Evolutionary conservation across 257 asterid species (phyloP), one percentile per base, ranked within the genome.

Genomic region (Solanum tarijense): DNA sequence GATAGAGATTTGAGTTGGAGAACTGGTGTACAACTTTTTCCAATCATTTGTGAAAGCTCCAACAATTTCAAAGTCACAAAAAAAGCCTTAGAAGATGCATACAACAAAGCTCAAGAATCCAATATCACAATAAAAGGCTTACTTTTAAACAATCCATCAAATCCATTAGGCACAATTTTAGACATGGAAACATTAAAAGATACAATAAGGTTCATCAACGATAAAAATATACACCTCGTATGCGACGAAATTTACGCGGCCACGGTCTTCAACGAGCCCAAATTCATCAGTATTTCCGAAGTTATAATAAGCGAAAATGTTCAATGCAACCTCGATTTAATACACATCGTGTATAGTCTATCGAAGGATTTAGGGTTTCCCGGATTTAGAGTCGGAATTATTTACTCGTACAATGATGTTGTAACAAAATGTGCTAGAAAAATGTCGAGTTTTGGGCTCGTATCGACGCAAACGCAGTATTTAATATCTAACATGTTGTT

Each of bases 1-100:
- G 89, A 81, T 27, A 78, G 89, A 87, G 89, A 87, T 66, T 87
- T 87, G 83, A 87, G 79, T 21, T 87, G 89, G 89, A 27, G 89
- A 87, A 87, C 87, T 6, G 48, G 89, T 14, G 83, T 81, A 23
- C 72, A 81, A 38, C 87, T 87, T 65, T 62, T 65, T 29, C 89
- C 86, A 3, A 81, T 87, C 4, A 52, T 39, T 39, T 81, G 87
- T 73, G 87, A 81, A 34, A 87, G 89, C 18, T 35, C 71, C 9
- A 87, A 87, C 6, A 48, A 65, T 87, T 81, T 87, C 79, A 87
- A 66, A 32, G 36, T 87, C 4, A 87, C 89, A 11, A 41, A 35
- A 43, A 27, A 20, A 35, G 87, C 83, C 27, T 66, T 87, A 60
- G 89, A 81, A 39, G n/a, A 46, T 9, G 89, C 89, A 79, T 87